These are phyloP conservation scores for Abrus precatorius DNA, from an alignment of 306 rosid species.

Conservation along the genomic window DNA sequence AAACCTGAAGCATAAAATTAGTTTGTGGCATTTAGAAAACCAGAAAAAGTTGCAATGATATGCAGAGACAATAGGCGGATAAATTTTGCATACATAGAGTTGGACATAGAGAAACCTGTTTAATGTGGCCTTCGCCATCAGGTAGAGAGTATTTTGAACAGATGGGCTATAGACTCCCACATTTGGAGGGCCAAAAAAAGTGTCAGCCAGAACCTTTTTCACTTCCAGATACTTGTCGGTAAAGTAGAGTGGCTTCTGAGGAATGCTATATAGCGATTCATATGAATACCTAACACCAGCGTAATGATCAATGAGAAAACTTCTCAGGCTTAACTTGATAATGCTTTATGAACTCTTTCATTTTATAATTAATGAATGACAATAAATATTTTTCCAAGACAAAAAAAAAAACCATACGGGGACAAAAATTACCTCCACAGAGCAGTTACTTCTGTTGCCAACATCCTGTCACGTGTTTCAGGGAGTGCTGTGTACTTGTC, in stretches of 20 bases:
- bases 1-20: constrained; percentile 64
- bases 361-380: constrained; percentile 7
- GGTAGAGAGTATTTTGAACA: constrained; percentile 91
- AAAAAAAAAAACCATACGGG: not conserved
- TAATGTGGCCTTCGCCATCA: constrained; percentile 80
- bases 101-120: constrained; percentile 62
- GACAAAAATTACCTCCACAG: constrained; percentile 72
- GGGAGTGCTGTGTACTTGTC: constrained; percentile 93
- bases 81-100: constrained; percentile 8
- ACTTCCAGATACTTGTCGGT: constrained; percentile 69
- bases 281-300: constrained; percentile 75
- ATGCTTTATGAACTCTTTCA: constrained; percentile 2
- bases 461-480: constrained; percentile 86
- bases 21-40: constrained; percentile 1
- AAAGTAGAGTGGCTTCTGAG: constrained; percentile 72
- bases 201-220: constrained; percentile 71
- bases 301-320: constrained; percentile 12
- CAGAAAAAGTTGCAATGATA: not conserved
- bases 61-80: constrained; percentile 13
- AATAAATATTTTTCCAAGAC: not conserved
- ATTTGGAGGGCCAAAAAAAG: constrained; percentile 82
- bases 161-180: constrained; percentile 92
- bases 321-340: not conserved
- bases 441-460: constrained; percentile 91
- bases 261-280: constrained; percentile 64